Conservation (phyloP, 306 rosid genomes). For the Rosa persica region DNA sequence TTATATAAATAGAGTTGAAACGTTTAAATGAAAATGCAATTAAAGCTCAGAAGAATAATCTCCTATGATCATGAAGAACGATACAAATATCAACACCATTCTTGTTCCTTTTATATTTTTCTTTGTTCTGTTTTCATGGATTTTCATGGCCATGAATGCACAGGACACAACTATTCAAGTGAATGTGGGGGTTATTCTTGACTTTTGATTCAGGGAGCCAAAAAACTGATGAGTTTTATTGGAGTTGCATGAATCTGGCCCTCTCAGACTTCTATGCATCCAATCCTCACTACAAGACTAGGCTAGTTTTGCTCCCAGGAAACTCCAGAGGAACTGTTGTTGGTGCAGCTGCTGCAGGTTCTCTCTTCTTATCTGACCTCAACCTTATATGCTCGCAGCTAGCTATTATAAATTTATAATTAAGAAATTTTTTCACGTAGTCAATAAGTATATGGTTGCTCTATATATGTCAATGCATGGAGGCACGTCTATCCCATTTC, state of each 20-base stretch:
- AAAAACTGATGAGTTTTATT: not conserved
- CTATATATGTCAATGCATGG: too few species aligned
- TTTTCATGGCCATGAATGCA: not conserved
- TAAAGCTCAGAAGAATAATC: too few species aligned
- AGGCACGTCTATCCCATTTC: too few species aligned
- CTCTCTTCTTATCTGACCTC: too few species aligned
- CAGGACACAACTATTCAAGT: slow-evolving; percentile 21
- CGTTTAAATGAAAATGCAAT: too few species aligned
- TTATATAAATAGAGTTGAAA: too few species aligned
- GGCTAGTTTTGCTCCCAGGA: not conserved
- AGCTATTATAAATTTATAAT: too few species aligned
- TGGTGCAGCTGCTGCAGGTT: too few species aligned
- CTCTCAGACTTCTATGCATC: not conserved
- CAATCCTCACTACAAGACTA: not conserved
- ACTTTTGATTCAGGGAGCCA: slow-evolving; percentile 18
- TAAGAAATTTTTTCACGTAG: too few species aligned
- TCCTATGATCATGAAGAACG: too few species aligned
- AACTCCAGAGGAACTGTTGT: not conserved
- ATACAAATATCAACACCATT: not conserved
- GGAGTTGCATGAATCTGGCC: not conserved
- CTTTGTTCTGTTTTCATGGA: not conserved
- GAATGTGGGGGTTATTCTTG: slow-evolving; percentile 42
- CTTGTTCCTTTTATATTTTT: not conserved
- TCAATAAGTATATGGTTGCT: too few species aligned
- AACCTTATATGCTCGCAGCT: too few species aligned